A percentile compares a stretch with the other conserved stretches of the same genome.
These are phyloP conservation scores for Boletus tomentosulus DNA, from an alignment of 768 basidiomycete species.

Conservation along the genomic window DNA sequence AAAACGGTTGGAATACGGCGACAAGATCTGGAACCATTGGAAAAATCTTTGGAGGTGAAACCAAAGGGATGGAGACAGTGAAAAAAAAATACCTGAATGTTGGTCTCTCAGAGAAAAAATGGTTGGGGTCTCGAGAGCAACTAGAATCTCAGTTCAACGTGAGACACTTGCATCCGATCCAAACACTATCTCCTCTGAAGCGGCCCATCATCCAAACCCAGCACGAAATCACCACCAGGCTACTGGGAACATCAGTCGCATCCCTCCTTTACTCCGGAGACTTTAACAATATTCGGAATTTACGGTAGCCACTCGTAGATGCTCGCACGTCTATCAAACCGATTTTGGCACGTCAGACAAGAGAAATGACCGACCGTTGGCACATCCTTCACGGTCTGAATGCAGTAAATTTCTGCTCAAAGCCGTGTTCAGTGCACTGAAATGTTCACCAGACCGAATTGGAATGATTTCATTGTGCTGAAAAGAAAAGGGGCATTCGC, in stretches of 20 bases:
- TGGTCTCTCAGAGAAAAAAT: background rate
- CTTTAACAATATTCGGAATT: slow-evolving; percentile 1
- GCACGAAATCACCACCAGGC: background rate
- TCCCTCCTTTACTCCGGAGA: background rate
- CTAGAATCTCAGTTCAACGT: too few species aligned
- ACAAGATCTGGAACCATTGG: background rate
- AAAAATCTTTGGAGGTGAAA: background rate
- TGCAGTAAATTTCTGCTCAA: background rate
- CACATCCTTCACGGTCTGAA: background rate
- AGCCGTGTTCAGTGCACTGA: background rate
- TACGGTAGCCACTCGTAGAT: background rate
- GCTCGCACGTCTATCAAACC: background rate
- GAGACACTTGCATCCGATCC: background rate
- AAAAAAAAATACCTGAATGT: background rate
- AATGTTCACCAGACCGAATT: background rate
- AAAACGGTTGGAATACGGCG: background rate
- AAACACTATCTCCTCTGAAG: background rate
- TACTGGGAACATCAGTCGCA: background rate
- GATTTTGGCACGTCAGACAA: slow-evolving; percentile 1
- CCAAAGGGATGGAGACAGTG: background rate
- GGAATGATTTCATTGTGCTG: background rate
- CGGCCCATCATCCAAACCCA: background rate
- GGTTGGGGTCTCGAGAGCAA: too few species aligned
- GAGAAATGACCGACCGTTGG: slow-evolving; percentile 8
- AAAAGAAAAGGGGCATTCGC: slow-evolving; percentile 5